Conservation (phyloP, 768 basidiomycete genomes). For the Macrolepiota albuminosa region DNA sequence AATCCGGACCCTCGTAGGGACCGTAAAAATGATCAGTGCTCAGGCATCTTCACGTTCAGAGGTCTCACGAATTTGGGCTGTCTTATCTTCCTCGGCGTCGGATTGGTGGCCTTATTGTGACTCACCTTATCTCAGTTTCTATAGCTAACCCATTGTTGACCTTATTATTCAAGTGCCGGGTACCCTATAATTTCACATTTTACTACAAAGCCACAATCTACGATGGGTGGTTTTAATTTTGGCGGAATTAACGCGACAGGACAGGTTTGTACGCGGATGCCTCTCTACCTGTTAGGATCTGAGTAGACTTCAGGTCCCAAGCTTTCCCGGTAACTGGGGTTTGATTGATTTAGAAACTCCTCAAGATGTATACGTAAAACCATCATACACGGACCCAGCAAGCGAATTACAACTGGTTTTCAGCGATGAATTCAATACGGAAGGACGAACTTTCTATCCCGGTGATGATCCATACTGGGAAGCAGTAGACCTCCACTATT, state of each 20-base stretch:
- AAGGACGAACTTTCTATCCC: constrained; percentile 77
- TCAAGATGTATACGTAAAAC: constrained; percentile 43
- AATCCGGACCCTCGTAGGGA: constrained; percentile 67
- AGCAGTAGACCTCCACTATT: constrained; percentile 77
- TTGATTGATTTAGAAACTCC: constrained; percentile 81
- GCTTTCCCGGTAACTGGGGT: constrained; percentile 57
- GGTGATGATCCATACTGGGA: constrained; percentile 93
- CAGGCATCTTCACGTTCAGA: constrained; percentile 61
- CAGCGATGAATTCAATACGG: constrained; percentile 84
- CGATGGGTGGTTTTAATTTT: constrained; percentile 61
- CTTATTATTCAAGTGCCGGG: constrained; percentile 40
- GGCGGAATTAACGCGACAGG: constrained; percentile 77
- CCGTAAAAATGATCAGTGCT: constrained; percentile 49
- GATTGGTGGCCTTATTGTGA: constrained; percentile 57
- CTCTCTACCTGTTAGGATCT: constrained; percentile 2
- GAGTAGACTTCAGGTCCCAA: constrained; percentile 40
- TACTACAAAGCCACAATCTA: constrained; percentile 37
- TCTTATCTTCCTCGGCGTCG: constrained; percentile 48
- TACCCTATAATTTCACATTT: constrained; percentile 62
- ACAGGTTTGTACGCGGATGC: constrained; percentile 38
- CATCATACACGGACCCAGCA: constrained; percentile 48
- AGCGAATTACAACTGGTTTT: constrained; percentile 67
- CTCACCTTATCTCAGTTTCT: not conserved
- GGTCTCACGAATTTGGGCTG: constrained; percentile 73
- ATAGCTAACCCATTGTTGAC: not conserved